Percentiles rank a stretch among this genome's conserved stretches.
These are phyloP conservation scores for Croton laevigatus DNA, from an alignment of 441 rosid species.

Conservation along the genomic window DNA sequence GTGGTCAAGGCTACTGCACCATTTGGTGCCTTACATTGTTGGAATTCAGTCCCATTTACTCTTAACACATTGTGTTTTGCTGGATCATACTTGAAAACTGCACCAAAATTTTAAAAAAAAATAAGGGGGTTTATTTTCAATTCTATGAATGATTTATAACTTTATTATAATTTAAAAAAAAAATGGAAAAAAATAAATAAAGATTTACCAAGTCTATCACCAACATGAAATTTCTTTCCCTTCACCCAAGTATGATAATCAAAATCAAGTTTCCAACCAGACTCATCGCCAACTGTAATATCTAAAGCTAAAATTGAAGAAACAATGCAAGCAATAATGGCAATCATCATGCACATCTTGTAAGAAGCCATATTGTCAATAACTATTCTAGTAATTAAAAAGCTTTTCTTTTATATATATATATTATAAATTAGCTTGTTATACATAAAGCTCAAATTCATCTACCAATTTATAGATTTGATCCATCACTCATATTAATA, in stretches of 20 bases:
- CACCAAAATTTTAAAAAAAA: too few species aligned
- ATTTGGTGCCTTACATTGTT: slow-evolving; percentile 22
- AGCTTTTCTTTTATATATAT: not conserved
- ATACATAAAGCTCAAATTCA: not conserved
- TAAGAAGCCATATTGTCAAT: slow-evolving; percentile 33
- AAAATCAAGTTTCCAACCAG: slow-evolving; percentile 40
- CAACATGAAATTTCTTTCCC: slow-evolving; percentile 37
- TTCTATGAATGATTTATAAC: too few species aligned
- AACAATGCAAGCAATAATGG: slow-evolving; percentile 18
- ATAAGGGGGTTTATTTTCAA: too few species aligned
- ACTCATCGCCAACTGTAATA: slow-evolving; percentile 34
- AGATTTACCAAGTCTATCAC: slow-evolving; percentile 33
- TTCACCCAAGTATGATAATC: slow-evolving; percentile 41
- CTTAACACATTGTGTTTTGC: slow-evolving; percentile 35
- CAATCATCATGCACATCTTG: slow-evolving; percentile 27
- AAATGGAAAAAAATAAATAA: not conserved
- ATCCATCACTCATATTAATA: too few species aligned
- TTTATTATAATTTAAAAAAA: not conserved
- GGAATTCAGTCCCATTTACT: slow-evolving; percentile 33
- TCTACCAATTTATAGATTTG: not conserved
- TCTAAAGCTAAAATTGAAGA: slow-evolving; percentile 32
- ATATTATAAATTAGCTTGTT: too few species aligned
- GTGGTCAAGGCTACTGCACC: slow-evolving; percentile 12
- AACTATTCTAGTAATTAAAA: not conserved
- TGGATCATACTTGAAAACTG: slow-evolving; percentile 36